Conservation (phyloP, 352 stramenopile species). For the Pythium pectinolyticum region DNA sequence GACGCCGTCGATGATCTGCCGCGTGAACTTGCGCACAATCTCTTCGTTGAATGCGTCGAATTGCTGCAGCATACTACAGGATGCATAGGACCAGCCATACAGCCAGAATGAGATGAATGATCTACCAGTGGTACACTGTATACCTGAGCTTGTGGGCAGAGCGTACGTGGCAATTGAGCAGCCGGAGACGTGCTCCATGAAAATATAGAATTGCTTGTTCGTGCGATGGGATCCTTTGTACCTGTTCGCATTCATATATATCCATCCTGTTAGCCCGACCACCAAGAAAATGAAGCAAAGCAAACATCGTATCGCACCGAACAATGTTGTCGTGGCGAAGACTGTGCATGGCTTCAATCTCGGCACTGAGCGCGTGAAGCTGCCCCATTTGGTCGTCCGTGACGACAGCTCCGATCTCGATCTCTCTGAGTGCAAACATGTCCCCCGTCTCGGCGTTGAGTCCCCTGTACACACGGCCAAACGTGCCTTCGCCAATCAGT, state of each 20-base stretch:
- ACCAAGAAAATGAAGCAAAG: too few species aligned
- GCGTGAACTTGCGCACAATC: constrained; percentile 83
- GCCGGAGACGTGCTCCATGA: constrained; percentile 95
- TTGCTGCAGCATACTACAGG: constrained; percentile 83
- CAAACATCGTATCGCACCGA: constrained; percentile 66
- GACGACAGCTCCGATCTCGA: constrained; percentile 70
- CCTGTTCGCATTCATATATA: constrained; percentile 22
- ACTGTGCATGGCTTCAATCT: constrained; percentile 95
- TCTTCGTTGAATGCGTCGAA: constrained; percentile 92
- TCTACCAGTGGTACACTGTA: background rate
- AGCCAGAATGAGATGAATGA: background rate
- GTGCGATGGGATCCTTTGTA: constrained; percentile 84
- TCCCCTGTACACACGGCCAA: constrained; percentile 95
- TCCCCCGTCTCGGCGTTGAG: constrained; percentile 92
- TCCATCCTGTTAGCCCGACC: background rate
- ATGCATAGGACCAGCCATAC: constrained; percentile 7
- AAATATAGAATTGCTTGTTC: constrained; percentile 90
- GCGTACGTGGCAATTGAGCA: constrained; percentile 85
- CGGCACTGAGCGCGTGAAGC: constrained; percentile 77
- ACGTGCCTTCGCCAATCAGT: constrained; percentile 94
- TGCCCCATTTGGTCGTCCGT: constrained; percentile 57
- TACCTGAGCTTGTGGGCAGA: background rate
- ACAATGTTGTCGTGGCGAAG: constrained; percentile 96
- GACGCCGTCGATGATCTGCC: constrained; percentile 82
- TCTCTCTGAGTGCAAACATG: constrained; percentile 89